Conservation (phyloP, 23 red algal genomes). For the Agarophyton chilense region DNA sequence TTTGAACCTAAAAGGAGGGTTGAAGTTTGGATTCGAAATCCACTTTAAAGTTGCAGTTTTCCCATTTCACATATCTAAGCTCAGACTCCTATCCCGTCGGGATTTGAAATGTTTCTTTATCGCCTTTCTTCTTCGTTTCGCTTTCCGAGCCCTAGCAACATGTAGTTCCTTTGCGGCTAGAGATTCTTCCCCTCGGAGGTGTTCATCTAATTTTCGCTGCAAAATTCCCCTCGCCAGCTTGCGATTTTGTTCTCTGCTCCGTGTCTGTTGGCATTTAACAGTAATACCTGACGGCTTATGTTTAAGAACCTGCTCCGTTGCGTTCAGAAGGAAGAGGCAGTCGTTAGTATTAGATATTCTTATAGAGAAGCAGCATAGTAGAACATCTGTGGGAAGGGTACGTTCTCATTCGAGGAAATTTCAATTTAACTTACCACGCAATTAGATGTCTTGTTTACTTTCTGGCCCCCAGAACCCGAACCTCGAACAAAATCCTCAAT, state of each 20-base stretch:
- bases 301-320: constrained; percentile 39
- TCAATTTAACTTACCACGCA: constrained; percentile 86
- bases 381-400: no score
- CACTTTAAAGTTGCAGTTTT: background rate
- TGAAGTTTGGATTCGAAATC: no score
- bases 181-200: constrained; percentile 70
- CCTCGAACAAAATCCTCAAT: constrained; percentile 93
- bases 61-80: constrained; percentile 4
- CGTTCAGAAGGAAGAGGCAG: background rate
- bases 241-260: constrained; percentile 80
- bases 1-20: no score
- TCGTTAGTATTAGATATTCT: constrained; percentile 16
- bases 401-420: no score
- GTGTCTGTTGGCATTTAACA: constrained; percentile 85
- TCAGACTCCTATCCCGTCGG: constrained; percentile 62
- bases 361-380: no score
- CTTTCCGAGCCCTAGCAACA: constrained; percentile 81
- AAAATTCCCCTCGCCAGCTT: constrained; percentile 66
- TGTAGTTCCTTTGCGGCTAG: constrained; percentile 59
- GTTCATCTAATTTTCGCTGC: constrained; percentile 76
- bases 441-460: constrained; percentile 90
- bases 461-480: constrained; percentile 92
- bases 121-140: constrained; percentile 58
- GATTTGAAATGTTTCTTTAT: constrained; percentile 95
- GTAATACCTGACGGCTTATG: constrained; percentile 88